Evolutionary conservation across 2,329 filamentous ascomycete genomes (phyloP), one percentile per base, ranked within the genome.

Genomic region (Aspergillus bombycis): DNA sequence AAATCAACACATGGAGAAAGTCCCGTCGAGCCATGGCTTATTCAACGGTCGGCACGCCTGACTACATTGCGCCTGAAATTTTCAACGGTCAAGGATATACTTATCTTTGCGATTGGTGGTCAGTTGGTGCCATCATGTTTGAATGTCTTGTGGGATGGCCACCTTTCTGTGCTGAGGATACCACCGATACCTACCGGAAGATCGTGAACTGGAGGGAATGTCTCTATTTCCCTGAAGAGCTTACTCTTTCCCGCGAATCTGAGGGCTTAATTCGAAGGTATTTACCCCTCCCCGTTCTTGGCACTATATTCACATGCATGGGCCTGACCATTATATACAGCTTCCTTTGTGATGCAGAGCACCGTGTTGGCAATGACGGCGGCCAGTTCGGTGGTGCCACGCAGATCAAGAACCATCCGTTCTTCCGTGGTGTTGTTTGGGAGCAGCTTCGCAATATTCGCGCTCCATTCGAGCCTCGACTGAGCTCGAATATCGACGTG

Each of bases 81-180:
- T 98, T 99, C 79, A 96, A 92, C 54, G 94, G 94, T 21, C 92
- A 96, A 74, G 95, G 95, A 56, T 99, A 99, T 82, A 92, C 93
- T 63, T 97, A 94, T 74, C 91, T 96, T 76, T 99, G 95, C 78
- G 95, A 99, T 83, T 99, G 95, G 95, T 99, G 95, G 95, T 96
- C 92, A 26, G 86, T 99, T 57, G 95, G 95, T 59, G 97, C 95
- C 52, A 99, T 99, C 81, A 98, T 99, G 95, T 99, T 98, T 74
- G 95, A 99, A 80, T 99, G 95, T 79, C 85, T 99, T 70, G 93
- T 99, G 65, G 95, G 95, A 72, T 99, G 95, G 95, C 95, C 95
- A 61, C 95, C 95, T 34, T 99, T 99, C 86, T 99, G 95, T 78
- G 94, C 95, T 23, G 95, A 99, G 78, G 94, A 98, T 77, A 92